Evolutionary conservation across 352 stramenopile species (phyloP).

Genomic region (Peronospora destructor): DNA sequence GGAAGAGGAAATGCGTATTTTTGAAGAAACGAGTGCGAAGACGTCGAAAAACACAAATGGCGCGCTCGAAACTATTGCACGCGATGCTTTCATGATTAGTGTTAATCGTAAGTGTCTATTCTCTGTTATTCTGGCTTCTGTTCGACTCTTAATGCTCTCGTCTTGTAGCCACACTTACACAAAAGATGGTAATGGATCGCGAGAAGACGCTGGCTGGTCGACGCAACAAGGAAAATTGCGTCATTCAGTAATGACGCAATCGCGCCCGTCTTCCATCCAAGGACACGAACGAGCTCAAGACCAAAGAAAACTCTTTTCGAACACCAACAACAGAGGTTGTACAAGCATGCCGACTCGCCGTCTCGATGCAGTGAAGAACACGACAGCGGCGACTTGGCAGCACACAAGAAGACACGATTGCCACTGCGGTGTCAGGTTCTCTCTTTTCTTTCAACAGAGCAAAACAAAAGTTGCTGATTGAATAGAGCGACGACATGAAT

Average conservation of each 20-base stretch:
- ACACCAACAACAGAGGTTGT: conserved; percentile 38
- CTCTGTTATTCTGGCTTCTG: neutral
- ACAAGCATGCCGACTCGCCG: conserved; percentile 29
- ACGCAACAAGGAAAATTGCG: conserved; percentile 77
- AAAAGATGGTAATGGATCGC: conserved; percentile 74
- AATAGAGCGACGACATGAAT: conserved; percentile 3
- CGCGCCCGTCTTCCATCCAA: neutral
- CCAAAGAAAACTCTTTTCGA: conserved; percentile 35
- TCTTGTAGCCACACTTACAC: conserved; percentile 54
- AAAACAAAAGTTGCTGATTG: conserved; percentile 6
- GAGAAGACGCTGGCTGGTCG: conserved; percentile 64
- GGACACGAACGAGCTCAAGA: conserved; percentile 12
- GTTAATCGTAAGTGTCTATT: conserved; percentile 61
- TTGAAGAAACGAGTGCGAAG: conserved; percentile 83
- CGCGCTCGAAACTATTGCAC: conserved; percentile 79
- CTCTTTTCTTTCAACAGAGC: neutral
- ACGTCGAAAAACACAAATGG: conserved; percentile 84
- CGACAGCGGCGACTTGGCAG: conserved; percentile 20
- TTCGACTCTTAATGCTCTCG: conserved; percentile 5
- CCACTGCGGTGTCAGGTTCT: neutral
- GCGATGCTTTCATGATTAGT: conserved; percentile 81
- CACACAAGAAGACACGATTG: conserved; percentile 16
- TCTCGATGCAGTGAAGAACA: conserved; percentile 17
- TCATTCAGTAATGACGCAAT: conserved; percentile 42
- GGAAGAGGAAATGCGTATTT: conserved; percentile 1